phyloP scores from a whole-genome alignment of 176 grass and related monocot species.

The Oryza meridionalis region DNA sequence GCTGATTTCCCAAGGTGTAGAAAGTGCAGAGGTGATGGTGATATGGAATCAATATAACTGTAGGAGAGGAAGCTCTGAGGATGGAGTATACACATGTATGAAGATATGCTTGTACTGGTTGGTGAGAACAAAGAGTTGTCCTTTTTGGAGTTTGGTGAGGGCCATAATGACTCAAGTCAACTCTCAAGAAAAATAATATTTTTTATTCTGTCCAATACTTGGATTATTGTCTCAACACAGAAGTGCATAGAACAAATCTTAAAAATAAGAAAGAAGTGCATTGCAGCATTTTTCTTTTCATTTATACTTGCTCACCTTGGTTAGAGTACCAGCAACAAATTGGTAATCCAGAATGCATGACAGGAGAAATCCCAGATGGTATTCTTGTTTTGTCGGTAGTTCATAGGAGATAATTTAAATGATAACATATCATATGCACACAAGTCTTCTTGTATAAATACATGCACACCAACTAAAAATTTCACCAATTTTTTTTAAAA shows the following conservation, averaged over 20 bases:
- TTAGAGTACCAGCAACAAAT: not conserved
- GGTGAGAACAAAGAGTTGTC: not conserved
- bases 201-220: not conserved
- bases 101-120: not conserved
- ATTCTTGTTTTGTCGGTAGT: not conserved
- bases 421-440: too few species aligned
- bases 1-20: not conserved
- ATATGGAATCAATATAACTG: not conserved
- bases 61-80: not conserved
- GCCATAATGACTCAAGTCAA: conserved; percentile 12
- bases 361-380: not conserved
- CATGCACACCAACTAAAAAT: too few species aligned
- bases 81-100: not conserved
- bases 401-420: not conserved
- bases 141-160: not conserved
- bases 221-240: not conserved
- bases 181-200: not conserved
- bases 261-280: not conserved
- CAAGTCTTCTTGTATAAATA: too few species aligned
- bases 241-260: not conserved
- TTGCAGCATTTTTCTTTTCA: not conserved
- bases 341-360: not conserved
- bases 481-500: too few species aligned
- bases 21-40: not conserved
- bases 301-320: not conserved